Conservation (phyloP, 2,329 filamentous ascomycete genomes). For the Phyllosticta capitalensis region DNA sequence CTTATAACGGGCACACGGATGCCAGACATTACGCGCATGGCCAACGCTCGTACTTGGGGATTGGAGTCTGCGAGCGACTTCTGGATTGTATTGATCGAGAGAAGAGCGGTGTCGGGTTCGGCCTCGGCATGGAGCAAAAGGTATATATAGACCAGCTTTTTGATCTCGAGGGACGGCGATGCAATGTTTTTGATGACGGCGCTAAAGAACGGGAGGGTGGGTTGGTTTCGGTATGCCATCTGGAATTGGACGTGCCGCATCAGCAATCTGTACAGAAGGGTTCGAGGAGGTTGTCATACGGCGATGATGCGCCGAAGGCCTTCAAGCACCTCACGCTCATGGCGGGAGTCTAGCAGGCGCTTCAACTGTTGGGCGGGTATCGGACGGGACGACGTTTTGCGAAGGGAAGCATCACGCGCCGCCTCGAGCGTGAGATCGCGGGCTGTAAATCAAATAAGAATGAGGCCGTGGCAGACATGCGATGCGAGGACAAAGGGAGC, state of each 20-base stretch:
- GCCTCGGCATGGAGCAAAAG: conserved; percentile 93
- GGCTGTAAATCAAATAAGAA: conserved; percentile 45
- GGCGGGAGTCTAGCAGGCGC: conserved; percentile 87
- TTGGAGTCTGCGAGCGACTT: conserved; percentile 91
- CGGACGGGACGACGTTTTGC: conserved; percentile 49
- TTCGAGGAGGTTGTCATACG: conserved; percentile 41
- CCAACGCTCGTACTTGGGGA: conserved; percentile 82
- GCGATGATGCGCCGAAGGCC: conserved; percentile 81
- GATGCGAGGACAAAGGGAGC: conserved; percentile 17
- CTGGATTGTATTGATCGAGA: conserved; percentile 98
- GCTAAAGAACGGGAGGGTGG: conserved; percentile 90
- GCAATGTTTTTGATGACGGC: conserved; percentile 96
- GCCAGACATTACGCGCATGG: conserved; percentile 91
- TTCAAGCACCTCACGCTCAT: conserved; percentile 86
- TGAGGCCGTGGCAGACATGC: background rate
- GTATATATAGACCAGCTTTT: conserved; percentile 98
- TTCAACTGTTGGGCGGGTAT: conserved; percentile 79
- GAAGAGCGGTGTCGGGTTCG: conserved; percentile 86
- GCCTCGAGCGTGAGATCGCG: conserved; percentile 96
- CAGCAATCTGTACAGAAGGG: conserved; percentile 11
- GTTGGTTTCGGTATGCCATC: conserved; percentile 92
- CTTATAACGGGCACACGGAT: conserved; percentile 97
- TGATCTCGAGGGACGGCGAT: conserved; percentile 85
- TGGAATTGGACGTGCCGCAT: conserved; percentile 29
- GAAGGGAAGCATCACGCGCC: conserved; percentile 65